Base-by-base conservation (phyloP, 179 eudicot species). In the Actinidia arguta region DNA sequence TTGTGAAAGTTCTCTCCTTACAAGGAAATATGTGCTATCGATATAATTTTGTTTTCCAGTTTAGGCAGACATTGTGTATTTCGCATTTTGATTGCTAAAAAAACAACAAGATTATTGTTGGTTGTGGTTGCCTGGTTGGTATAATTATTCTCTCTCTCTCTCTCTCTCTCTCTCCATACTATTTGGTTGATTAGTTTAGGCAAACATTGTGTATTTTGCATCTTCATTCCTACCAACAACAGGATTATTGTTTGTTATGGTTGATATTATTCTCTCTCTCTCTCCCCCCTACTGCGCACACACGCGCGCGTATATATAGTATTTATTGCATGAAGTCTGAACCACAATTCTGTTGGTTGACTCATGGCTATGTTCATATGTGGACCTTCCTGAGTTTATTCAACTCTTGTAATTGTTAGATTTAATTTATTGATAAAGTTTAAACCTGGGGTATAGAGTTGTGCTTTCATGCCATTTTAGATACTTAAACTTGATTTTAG, bases 1-100 rank as follows among this genome's bases (percentile, higher is more conserved):
- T 24, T 42, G 0, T 22, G 24, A 78, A 61, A 62, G 58, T 62
- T 16, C 22, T 62, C 62, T 78, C 70, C 42, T 62, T 46, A 24
- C 5, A 17, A 59, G 67, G 25, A 56, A 22, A 59, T 58, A 8
- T 54, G 68, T 76, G 51, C 31, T 44, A 8, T 48, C 46, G 11
- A 17, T 31, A 48, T 11, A 9, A 24, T 44, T 24, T 20, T 58
- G 22, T 48, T 44, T 77, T 39, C 16, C 48, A n/a, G 52, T 44
- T 70, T 42, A 17, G 74, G 51, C 48, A 8, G 52, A 44, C 74
- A 67, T 44, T 70, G 42, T 48, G 31, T n/a, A 20, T 72, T 72
- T 72, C 24, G 20, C 54, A 39, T 77, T 61, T 77, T n/a, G 18
- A 12, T 59, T 44, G 44, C 79, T 77, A n/a, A n/a, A n/a, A n/a